Percentiles rank a stretch among this genome's conserved stretches.
Conservation (phyloP, 371 early-diverging fungal genomes). For the Mucor racemosus region DNA sequence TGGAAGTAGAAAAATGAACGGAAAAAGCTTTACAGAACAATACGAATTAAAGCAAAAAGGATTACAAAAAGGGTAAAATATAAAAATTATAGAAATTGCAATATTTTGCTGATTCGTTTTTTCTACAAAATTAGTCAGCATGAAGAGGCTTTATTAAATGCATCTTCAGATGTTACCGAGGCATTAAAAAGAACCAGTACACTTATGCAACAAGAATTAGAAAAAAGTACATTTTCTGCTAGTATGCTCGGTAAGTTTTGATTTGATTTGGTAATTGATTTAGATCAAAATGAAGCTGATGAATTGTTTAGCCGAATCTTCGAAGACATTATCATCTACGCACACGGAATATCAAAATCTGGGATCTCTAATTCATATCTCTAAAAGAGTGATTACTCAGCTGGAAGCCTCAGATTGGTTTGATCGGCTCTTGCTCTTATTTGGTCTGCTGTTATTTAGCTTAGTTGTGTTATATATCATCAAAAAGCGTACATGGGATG, state of each 20-base stretch:
- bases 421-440: constrained; percentile 67
- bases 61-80: constrained; percentile 39
- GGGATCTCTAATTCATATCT: constrained; percentile 62
- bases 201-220: constrained; percentile 78
- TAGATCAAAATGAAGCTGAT: background rate
- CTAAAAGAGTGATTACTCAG: constrained; percentile 68
- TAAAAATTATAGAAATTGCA: background rate
- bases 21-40: constrained; percentile 43
- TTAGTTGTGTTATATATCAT: constrained; percentile 69
- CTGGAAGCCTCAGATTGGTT: constrained; percentile 76
- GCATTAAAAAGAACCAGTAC: constrained; percentile 69
- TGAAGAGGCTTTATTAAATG: constrained; percentile 50
- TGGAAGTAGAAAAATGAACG: constrained; percentile 31
- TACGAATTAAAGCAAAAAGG: constrained; percentile 44
- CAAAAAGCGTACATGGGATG: constrained; percentile 71
- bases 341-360: constrained; percentile 67
- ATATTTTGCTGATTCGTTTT: background rate
- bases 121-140: constrained; percentile 25
- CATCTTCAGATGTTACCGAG: constrained; percentile 66
- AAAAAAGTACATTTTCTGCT: constrained; percentile 68
- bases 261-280: background rate
- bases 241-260: constrained; percentile 62
- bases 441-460: constrained; percentile 68
- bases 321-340: constrained; percentile 59
- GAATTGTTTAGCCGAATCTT: constrained; percentile 62